A percentile compares a stretch with the other conserved stretches of the same genome.
These are phyloP conservation scores for Emericellopsis cladophorae DNA, from an alignment of 2,329 filamentous ascomycete species.

Conservation along the genomic window DNA sequence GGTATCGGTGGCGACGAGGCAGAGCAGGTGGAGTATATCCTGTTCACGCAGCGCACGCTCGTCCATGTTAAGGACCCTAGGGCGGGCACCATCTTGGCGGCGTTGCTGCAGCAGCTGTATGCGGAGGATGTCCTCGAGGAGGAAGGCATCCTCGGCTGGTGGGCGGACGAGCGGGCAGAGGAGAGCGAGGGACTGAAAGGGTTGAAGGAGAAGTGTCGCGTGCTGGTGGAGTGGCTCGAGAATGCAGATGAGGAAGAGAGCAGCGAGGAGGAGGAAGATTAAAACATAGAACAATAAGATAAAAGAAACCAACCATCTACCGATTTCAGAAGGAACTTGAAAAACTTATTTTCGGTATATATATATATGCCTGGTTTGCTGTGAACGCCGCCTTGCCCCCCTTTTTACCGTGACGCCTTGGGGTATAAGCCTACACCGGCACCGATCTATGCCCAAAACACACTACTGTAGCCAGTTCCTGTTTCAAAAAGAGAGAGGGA, in stretches of 20 bases:
- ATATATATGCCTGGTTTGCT: too few relatives aligned
- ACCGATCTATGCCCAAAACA: too few relatives aligned
- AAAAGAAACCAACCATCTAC: too few relatives aligned
- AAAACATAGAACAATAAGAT: too few relatives aligned
- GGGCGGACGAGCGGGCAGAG: constrained; percentile 58
- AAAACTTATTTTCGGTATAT: too few relatives aligned
- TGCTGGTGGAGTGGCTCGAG: constrained; percentile 74
- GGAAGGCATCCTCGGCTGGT: constrained; percentile 82
- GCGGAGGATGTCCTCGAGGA: constrained; percentile 77
- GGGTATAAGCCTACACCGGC: too few relatives aligned
- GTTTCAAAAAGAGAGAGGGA: too few relatives aligned
- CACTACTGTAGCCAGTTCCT: too few relatives aligned
- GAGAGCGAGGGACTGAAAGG: constrained; percentile 55
- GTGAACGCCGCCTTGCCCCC: too few relatives aligned
- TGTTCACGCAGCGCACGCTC: constrained; percentile 72
- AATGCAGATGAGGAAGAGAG: constrained; percentile 64
- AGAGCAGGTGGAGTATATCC: constrained; percentile 77
- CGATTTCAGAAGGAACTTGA: too few relatives aligned
- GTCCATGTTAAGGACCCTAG: constrained; percentile 39
- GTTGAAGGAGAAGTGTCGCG: constrained; percentile 61
- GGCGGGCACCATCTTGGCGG: constrained; percentile 56
- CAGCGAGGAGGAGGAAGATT: constrained; percentile 37
- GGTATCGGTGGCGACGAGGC: constrained; percentile 52
- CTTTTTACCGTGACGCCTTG: too few relatives aligned
- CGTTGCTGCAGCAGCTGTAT: constrained; percentile 74